These are phyloP conservation scores for Ganoderma resinaceum DNA, from an alignment of 1,284 basidiomycete species.

Conservation along the genomic window DNA sequence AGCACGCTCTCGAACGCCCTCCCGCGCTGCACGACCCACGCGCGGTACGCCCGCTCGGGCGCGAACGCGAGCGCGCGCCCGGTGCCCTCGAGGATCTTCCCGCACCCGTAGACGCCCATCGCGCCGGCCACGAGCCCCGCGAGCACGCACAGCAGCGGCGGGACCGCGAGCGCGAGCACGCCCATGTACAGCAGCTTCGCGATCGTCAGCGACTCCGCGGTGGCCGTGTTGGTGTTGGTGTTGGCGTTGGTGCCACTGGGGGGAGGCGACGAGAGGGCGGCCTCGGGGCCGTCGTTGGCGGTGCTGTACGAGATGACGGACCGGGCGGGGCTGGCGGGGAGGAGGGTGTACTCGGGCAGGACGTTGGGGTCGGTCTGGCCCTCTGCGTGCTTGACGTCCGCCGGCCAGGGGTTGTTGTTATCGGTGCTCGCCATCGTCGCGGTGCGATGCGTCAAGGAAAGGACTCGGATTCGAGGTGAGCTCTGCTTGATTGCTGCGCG, in stretches of 20 bases:
- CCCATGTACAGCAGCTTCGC: slow-evolving; percentile 14
- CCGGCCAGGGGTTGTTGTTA: neutral
- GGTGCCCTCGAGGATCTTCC: slow-evolving; percentile 25
- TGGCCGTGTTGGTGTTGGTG: neutral
- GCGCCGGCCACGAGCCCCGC: slow-evolving; percentile 15
- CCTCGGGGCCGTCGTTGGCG: neutral
- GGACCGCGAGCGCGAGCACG: slow-evolving; percentile 19
- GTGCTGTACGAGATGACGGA: neutral
- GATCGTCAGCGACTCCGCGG: slow-evolving; percentile 14
- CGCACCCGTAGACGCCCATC: slow-evolving; percentile 22
- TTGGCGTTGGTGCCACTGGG: neutral
- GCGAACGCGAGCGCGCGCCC: slow-evolving; percentile 20
- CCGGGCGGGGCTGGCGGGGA: slow-evolving; percentile 17
- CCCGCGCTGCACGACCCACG: slow-evolving; percentile 5
- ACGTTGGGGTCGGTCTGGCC: slow-evolving; percentile 8
- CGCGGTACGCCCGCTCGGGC: slow-evolving; percentile 20
- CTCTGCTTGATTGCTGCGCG: neutral
- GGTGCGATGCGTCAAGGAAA: neutral
- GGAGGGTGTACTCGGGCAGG: slow-evolving; percentile 22
- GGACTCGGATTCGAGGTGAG: neutral
- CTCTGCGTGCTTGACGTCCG: slow-evolving; percentile 16
- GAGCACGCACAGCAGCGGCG: slow-evolving; percentile 14
- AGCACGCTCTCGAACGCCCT: slow-evolving; percentile 2
- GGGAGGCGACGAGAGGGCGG: neutral
- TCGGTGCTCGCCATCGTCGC: neutral